Evolutionary conservation across 2,329 filamentous ascomycete genomes (phyloP).

Genomic region (Leptoxyphium fumago): DNA sequence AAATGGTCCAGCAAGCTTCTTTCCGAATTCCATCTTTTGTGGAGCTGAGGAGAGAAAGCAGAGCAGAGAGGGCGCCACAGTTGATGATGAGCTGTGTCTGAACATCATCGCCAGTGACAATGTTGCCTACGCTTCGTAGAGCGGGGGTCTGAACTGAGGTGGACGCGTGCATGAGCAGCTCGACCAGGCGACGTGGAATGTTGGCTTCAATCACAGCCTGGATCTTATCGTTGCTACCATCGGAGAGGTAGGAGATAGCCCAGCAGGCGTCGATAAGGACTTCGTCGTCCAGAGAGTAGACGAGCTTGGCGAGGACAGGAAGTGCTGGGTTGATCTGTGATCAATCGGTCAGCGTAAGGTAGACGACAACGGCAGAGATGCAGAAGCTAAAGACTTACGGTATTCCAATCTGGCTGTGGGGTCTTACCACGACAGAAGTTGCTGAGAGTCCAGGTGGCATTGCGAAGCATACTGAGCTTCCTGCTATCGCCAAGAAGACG

Average conservation of each 20-base stretch:
- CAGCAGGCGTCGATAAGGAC: conserved; percentile 98
- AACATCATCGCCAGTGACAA: conserved; percentile 94
- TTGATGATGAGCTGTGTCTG: conserved; percentile 99
- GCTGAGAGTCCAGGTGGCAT: conserved; percentile 97
- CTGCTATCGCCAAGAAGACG: conserved; percentile 88
- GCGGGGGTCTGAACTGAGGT: conserved; percentile 97
- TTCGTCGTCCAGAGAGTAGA: conserved; percentile 96
- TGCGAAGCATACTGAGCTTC: conserved; percentile 97
- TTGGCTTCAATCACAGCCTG: conserved; percentile 97
- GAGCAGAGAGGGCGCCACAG: conserved; percentile 79
- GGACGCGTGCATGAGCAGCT: conserved; percentile 94
- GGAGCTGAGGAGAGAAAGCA: conserved; percentile 87
- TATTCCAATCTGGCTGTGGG: conserved; percentile 94
- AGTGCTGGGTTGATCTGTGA: conserved; percentile 83
- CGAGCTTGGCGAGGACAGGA: conserved; percentile 87
- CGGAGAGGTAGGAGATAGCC: conserved; percentile 97
- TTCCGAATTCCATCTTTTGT: conserved; percentile 98
- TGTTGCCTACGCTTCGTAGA: conserved; percentile 93
- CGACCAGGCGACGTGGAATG: conserved; percentile 88
- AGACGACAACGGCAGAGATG: not conserved
- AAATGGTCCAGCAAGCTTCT: conserved; percentile 99
- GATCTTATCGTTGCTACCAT: conserved; percentile 98
- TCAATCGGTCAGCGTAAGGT: not conserved
- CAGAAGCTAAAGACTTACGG: conserved; percentile 43
- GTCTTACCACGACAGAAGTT: conserved; percentile 99